A percentile compares a stretch with the other conserved stretches of the same genome.
These are phyloP conservation scores for Dissophora globulifera DNA, from an alignment of 192 early-diverging fungal genomes.

Conservation along the genomic window DNA sequence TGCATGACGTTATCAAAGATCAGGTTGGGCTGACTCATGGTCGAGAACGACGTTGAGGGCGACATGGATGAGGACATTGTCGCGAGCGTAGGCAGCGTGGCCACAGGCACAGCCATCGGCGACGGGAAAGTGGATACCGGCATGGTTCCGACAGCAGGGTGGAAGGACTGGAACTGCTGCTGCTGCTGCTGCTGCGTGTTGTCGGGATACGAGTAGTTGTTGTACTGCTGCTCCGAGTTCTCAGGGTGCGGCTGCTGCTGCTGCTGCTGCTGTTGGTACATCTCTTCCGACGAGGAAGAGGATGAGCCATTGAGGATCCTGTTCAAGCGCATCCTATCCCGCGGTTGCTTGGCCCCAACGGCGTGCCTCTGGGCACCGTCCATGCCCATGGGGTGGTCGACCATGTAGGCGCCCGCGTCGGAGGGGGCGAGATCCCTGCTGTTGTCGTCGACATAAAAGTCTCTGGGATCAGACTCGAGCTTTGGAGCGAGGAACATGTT, in stretches of 20 bases:
- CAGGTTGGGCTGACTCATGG: constrained; percentile 36
- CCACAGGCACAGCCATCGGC: constrained; percentile 32
- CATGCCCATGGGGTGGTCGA: constrained; percentile 17
- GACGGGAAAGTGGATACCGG: constrained; percentile 43
- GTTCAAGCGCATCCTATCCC: constrained; percentile 42
- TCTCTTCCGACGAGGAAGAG: constrained; percentile 12
- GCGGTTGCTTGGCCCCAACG: constrained; percentile 38
- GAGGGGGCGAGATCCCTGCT: constrained; percentile 16
- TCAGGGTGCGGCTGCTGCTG: constrained; percentile 19
- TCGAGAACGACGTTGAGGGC: constrained; percentile 36
- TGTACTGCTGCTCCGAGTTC: constrained; percentile 8
- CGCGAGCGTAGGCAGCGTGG: constrained; percentile 40
- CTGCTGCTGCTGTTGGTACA: constrained; percentile 23
- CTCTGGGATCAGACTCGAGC: constrained; percentile 35
- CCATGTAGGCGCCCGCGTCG: constrained; percentile 33
- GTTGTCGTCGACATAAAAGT: constrained; percentile 40
- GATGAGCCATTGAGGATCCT: constrained; percentile 34
- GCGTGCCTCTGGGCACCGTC: neutral
- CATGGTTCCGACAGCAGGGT: constrained; percentile 16
- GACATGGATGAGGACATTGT: constrained; percentile 50
- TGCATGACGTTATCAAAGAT: constrained; percentile 46
- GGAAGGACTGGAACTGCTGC: constrained; percentile 42
- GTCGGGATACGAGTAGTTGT: constrained; percentile 23
- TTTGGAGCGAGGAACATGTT: constrained; percentile 38
- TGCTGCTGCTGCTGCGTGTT: constrained; percentile 16